These are phyloP conservation scores for Citrullus amarus DNA, from an alignment of 306 rosid genomes.

Conservation along the genomic window DNA sequence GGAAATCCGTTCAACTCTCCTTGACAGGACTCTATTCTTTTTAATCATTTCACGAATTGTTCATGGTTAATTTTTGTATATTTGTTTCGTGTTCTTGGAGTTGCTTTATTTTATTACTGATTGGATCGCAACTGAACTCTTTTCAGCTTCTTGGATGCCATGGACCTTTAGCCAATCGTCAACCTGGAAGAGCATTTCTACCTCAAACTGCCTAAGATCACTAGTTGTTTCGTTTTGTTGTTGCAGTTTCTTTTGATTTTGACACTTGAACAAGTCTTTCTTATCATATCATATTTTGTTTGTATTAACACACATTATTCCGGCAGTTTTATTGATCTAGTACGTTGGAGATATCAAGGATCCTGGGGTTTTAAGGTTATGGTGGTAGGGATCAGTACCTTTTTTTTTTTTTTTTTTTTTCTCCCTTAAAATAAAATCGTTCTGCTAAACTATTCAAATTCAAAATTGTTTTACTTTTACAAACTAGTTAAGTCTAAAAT, in stretches of 20 bases:
- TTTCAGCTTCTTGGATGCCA: slow-evolving; percentile 9
- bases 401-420: no score
- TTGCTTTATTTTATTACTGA: background rate
- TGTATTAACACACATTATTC: background rate
- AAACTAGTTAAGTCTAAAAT: no score
- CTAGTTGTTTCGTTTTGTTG: background rate
- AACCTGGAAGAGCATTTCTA: slow-evolving; percentile 6
- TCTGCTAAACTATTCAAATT: no score
- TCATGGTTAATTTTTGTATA: background rate
- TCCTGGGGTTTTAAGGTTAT: no score
- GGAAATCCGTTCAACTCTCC: background rate
- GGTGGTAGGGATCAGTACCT: no score
- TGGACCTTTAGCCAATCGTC: slow-evolving; percentile 1
- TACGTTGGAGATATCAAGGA: background rate
- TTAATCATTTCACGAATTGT: no score
- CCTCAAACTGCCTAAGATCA: background rate
- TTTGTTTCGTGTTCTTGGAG: background rate
- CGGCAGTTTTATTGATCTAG: background rate
- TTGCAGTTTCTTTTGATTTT: background rate
- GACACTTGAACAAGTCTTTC: background rate
- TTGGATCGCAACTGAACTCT: background rate
- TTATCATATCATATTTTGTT: background rate
- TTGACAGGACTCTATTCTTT: no score
- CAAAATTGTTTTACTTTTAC: no score
- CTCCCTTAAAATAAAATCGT: no score